Conservation (phyloP, 306 rosid genomes). For the Prunus padus region DNA sequence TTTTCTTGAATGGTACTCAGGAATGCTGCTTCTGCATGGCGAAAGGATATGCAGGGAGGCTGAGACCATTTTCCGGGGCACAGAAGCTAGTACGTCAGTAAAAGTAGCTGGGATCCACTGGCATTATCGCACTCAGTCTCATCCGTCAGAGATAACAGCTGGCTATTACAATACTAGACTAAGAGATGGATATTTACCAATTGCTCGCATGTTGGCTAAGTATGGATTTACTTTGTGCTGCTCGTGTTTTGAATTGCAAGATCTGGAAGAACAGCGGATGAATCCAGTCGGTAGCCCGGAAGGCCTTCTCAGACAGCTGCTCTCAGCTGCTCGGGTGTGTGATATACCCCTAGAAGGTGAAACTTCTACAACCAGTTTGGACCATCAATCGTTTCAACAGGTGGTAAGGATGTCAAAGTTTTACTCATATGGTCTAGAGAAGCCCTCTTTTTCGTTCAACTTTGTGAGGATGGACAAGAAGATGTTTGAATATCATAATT, state of each 20-base stretch:
- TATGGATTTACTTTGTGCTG: conserved; percentile 72
- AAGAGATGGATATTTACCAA: conserved; percentile 75
- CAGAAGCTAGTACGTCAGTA: conserved; percentile 57
- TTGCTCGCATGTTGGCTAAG: conserved; percentile 70
- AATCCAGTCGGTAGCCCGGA: conserved; percentile 72
- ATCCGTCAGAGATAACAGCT: conserved; percentile 83
- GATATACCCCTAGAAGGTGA: conserved; percentile 82
- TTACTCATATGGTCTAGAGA: conserved; percentile 65
- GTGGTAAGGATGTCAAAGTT: conserved; percentile 71
- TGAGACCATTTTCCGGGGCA: conserved; percentile 72
- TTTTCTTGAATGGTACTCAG: conserved; percentile 90
- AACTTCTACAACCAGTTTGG: conserved; percentile 51
- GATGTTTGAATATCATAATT: conserved; percentile 66
- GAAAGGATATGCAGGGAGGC: conserved; percentile 82
- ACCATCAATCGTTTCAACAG: conserved; percentile 53
- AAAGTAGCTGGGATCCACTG: conserved; percentile 74
- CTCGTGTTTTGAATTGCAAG: conserved; percentile 82
- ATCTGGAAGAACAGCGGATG: conserved; percentile 39
- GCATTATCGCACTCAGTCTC: conserved; percentile 64
- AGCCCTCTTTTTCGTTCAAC: conserved; percentile 77
- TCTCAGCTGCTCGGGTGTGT: conserved; percentile 71
- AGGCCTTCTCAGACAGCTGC: conserved; percentile 75
- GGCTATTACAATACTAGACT: conserved; percentile 71
- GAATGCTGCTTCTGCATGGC: conserved; percentile 78
- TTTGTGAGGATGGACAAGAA: conserved; percentile 75